These are phyloP conservation scores for Apiospora pterosperma DNA, from an alignment of 2,329 filamentous ascomycete genomes.

Conservation along the genomic window DNA sequence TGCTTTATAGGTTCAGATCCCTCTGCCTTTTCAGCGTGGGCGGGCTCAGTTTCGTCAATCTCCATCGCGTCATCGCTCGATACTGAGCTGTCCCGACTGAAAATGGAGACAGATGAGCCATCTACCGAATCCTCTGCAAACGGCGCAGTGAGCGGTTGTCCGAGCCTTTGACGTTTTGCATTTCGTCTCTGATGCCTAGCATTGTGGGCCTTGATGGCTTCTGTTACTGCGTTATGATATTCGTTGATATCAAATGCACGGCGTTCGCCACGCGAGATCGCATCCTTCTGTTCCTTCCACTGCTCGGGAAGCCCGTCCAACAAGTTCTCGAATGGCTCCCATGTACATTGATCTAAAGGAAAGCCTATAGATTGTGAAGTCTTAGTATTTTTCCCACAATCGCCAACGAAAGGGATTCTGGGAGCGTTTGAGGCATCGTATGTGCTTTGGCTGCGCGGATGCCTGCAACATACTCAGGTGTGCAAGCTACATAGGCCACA, in stretches of 20 bases:
- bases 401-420: neutral
- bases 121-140: slow-evolving; percentile 13
- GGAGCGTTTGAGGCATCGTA: neutral
- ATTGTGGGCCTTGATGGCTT: slow-evolving; percentile 25
- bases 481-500: neutral
- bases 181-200: slow-evolving; percentile 42
- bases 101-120: slow-evolving; percentile 5
- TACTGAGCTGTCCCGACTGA: slow-evolving; percentile 8
- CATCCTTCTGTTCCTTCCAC: slow-evolving; percentile 42
- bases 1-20: slow-evolving; percentile 15
- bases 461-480: neutral
- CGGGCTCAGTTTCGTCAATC: slow-evolving; percentile 12
- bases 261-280: slow-evolving; percentile 27
- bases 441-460: neutral
- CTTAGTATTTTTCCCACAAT: neutral
- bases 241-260: slow-evolving; percentile 34
- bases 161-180: slow-evolving; percentile 35
- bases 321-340: slow-evolving; percentile 49
- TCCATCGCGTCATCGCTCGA: slow-evolving; percentile 26
- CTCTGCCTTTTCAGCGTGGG: neutral
- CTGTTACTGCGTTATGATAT: slow-evolving; percentile 31
- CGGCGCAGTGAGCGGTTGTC: slow-evolving; percentile 24
- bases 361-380: slow-evolving; percentile 35
- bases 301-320: slow-evolving; percentile 31
- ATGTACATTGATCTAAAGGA: slow-evolving; percentile 51